Percentiles rank a stretch among this genome's conserved stretches.
These are phyloP conservation scores for Metarhizium sp. DNA, from an alignment of 2,329 filamentous ascomycete genomes.

Conservation along the genomic window DNA sequence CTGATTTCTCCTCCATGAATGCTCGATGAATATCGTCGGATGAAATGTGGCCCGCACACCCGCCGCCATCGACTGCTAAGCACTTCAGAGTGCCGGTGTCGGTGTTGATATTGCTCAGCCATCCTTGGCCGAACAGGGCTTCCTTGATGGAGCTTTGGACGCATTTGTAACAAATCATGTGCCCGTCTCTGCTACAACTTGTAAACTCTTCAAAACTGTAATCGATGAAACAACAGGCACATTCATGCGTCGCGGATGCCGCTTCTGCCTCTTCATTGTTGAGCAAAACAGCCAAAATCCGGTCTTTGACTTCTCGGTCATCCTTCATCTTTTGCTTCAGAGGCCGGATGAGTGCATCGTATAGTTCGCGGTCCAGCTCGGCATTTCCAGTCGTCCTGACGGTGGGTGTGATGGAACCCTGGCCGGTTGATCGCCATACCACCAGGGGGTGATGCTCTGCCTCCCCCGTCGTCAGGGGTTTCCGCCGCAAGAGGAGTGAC, in stretches of 20 bases:
- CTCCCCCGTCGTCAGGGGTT: slow-evolving; percentile 41
- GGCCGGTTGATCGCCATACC: slow-evolving; percentile 47
- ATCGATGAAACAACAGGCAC: slow-evolving; percentile 68
- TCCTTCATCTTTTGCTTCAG: slow-evolving; percentile 34
- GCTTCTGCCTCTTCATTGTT: slow-evolving; percentile 52
- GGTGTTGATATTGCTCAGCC: slow-evolving; percentile 69
- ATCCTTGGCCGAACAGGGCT: slow-evolving; percentile 87
- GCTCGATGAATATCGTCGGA: slow-evolving; percentile 62
- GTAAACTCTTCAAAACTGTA: slow-evolving; percentile 65
- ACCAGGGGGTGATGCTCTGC: slow-evolving; percentile 54
- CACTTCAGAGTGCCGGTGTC: slow-evolving; percentile 69
- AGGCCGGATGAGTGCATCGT: slow-evolving; percentile 45
- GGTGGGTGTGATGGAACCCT: slow-evolving; percentile 47
- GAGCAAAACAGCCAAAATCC: slow-evolving; percentile 39
- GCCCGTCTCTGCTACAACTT: slow-evolving; percentile 57
- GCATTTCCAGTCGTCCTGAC: slow-evolving; percentile 57
- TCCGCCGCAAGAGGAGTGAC: slow-evolving; percentile 59
- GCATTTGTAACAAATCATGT: slow-evolving; percentile 74
- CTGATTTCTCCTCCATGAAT: slow-evolving; percentile 59
- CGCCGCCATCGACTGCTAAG: slow-evolving; percentile 61
- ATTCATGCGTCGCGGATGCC: slow-evolving; percentile 53
- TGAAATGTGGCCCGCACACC: slow-evolving; percentile 69
- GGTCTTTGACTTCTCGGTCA: slow-evolving; percentile 41
- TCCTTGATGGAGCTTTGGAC: slow-evolving; percentile 75
- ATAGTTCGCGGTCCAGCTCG: slow-evolving; percentile 55